These are phyloP conservation scores for Neurospora discreta DNA, from an alignment of 495 filamentous ascomycete species.

Conservation along the genomic window DNA sequence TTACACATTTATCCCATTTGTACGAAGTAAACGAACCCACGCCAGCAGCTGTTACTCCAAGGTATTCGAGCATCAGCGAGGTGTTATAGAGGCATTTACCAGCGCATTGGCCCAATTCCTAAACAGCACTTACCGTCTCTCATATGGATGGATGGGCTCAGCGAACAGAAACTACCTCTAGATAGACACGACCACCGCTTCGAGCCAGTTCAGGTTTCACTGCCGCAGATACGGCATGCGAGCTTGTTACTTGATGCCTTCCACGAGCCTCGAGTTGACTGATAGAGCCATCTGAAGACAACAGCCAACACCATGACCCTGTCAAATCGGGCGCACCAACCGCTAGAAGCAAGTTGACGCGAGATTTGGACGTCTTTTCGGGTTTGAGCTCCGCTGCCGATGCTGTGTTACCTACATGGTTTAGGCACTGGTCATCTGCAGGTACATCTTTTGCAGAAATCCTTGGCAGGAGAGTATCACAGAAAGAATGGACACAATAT, in stretches of 20 bases:
- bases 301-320: neutral
- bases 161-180: neutral
- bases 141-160: neutral
- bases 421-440: neutral
- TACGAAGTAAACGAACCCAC: neutral
- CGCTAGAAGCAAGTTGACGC: neutral
- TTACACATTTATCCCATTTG: neutral
- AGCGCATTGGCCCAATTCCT: neutral
- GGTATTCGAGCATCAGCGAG: neutral
- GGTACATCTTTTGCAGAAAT: neutral
- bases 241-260: neutral
- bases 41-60: neutral
- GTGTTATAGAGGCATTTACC: neutral
- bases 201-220: neutral
- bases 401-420: neutral
- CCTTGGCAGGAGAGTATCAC: neutral
- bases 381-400: neutral
- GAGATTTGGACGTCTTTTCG: neutral
- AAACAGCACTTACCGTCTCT: neutral
- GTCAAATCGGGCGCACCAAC: neutral
- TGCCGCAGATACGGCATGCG: neutral
- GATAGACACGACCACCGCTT: neutral
- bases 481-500: neutral
- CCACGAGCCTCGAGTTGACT: neutral
- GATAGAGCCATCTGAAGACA: neutral